A percentile compares a stretch with the other conserved stretches of the same genome.
Evolutionary conservation across 1,139 yeast species (phyloP).

Genomic region (Hanseniaspora gamundiae): DNA sequence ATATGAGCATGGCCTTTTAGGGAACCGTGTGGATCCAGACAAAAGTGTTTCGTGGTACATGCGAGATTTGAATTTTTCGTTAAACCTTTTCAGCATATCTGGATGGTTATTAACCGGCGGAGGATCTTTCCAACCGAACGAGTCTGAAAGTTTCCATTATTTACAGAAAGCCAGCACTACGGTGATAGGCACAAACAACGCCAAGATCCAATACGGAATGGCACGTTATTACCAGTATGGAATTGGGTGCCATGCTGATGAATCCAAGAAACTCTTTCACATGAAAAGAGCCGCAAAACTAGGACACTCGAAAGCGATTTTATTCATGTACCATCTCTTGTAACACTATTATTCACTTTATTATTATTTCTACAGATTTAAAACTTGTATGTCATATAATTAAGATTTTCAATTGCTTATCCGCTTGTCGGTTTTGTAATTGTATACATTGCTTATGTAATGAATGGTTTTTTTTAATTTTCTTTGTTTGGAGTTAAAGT

Average conservation of each 20-base stretch:
- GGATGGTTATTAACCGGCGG: constrained; percentile 91
- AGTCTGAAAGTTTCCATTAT: constrained; percentile 79
- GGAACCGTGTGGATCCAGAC: constrained; percentile 52
- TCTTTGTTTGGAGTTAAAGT: no score
- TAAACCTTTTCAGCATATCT: constrained; percentile 78
- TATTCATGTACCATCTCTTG: neutral
- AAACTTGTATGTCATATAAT: neutral
- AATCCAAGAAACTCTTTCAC: constrained; percentile 39
- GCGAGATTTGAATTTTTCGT: constrained; percentile 64
- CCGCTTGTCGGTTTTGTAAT: no score
- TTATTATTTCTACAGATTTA: no score
- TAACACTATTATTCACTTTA: neutral
- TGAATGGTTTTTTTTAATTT: no score
- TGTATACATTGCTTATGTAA: no score
- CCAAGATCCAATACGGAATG: constrained; percentile 74
- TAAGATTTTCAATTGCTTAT: no score
- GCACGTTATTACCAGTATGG: constrained; percentile 79
- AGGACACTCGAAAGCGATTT: constrained; percentile 42
- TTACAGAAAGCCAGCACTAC: constrained; percentile 51
- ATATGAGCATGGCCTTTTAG: constrained; percentile 74
- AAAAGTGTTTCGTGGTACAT: constrained; percentile 86
- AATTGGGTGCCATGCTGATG: constrained; percentile 43
- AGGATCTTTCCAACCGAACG: constrained; percentile 57
- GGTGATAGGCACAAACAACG: constrained; percentile 45
- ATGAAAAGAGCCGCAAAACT: constrained; percentile 48